These are phyloP conservation scores for Thraustochytrium striatum DNA, from an alignment of 352 stramenopile genomes.

Conservation along the genomic window DNA sequence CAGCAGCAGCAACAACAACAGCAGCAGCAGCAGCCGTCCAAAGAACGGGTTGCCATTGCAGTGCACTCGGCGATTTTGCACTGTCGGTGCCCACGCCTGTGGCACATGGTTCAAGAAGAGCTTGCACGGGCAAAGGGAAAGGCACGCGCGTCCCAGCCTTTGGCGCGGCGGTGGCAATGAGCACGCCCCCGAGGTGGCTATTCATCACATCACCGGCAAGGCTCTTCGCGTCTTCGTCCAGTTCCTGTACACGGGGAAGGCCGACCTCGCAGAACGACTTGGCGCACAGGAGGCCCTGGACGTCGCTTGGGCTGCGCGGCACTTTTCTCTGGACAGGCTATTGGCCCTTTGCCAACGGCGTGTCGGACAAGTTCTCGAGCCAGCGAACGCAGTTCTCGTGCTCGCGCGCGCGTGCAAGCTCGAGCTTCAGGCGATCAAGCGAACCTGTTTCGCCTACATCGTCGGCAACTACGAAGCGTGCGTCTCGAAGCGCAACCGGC, in stretches of 20 bases:
- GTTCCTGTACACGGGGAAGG: slow-evolving; percentile 11
- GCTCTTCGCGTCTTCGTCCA: slow-evolving; percentile 2
- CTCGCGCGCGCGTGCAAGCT: slow-evolving; percentile 10
- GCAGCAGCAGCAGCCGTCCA: not conserved
- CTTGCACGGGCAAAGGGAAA: not conserved
- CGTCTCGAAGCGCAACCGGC: not conserved
- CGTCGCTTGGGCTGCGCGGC: slow-evolving; percentile 1
- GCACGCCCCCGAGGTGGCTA: not conserved
- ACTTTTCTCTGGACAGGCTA: not conserved
- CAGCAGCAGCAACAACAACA: not conserved
- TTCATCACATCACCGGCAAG: not conserved
- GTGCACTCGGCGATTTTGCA: slow-evolving; percentile 6
- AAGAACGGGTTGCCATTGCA: not conserved
- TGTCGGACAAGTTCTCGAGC: not conserved
- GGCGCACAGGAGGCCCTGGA: not conserved
- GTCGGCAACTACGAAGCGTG: not conserved
- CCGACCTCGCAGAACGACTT: not conserved
- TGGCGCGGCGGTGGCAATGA: not conserved
- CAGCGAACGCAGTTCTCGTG: not conserved
- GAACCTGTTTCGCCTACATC: not conserved
- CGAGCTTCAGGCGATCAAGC: not conserved
- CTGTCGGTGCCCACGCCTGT: slow-evolving; percentile 1
- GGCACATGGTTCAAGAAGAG: slow-evolving; percentile 11
- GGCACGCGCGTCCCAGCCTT: not conserved
- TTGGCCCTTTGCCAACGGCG: slow-evolving; percentile 9